Conservation (phyloP, 306 rosid species). For the Cyclanthera cordifolia region DNA sequence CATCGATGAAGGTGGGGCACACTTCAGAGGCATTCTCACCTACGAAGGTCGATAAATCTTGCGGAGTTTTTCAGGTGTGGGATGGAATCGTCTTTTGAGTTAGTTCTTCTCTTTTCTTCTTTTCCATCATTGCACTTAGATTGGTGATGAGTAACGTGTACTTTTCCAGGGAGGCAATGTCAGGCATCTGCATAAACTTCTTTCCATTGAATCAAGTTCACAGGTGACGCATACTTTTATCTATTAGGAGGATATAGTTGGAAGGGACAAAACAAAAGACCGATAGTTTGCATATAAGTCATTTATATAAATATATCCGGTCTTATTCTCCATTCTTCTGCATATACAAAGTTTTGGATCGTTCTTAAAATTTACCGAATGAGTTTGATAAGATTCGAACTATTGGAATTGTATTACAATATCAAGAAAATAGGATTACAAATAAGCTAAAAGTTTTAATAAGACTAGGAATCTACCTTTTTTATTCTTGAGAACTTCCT, state of each 20-base stretch:
- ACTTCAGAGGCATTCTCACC: constrained; percentile 30
- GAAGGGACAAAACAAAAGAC: background rate
- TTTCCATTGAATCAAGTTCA: constrained; percentile 80
- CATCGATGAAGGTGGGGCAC: constrained; percentile 57
- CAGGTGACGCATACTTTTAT: constrained; percentile 44
- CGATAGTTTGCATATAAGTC: background rate
- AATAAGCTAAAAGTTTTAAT: too few relatives aligned
- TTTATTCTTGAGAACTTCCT: too few relatives aligned
- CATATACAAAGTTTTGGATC: too few relatives aligned
- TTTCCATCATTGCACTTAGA: too few relatives aligned
- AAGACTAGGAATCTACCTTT: too few relatives aligned
- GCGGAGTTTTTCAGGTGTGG: constrained; percentile 74
- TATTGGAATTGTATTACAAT: too few relatives aligned
- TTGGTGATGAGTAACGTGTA: too few relatives aligned
- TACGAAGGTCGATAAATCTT: constrained; percentile 27
- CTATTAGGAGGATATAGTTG: background rate
- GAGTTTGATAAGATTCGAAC: too few relatives aligned
- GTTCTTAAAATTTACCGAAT: too few relatives aligned
- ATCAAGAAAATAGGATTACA: too few relatives aligned
- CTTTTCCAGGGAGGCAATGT: constrained; percentile 86
- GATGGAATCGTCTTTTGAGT: background rate
- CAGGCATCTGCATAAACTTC: constrained; percentile 81
- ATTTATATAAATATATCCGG: background rate
- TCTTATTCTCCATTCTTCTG: background rate
- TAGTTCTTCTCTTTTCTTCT: background rate